phyloP scores from a whole-genome alignment of 305 asterid genomes.

The Fraxinus albicans region DNA sequence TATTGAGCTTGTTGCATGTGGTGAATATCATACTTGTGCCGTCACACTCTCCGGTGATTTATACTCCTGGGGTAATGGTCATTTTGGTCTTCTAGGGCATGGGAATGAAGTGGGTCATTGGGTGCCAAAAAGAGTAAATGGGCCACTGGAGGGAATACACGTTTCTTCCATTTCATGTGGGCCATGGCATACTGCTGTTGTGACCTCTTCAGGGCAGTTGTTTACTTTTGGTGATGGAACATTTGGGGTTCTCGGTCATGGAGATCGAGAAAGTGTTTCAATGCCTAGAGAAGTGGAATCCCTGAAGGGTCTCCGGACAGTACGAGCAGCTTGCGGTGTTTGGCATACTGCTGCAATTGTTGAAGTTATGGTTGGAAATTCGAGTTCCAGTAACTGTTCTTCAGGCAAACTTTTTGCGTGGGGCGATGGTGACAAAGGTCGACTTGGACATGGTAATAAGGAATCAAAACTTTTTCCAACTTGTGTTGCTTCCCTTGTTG shows the following conservation, averaged over 20 bases:
- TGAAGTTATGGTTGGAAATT: constrained; percentile 84
- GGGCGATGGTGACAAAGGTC: constrained; percentile 90
- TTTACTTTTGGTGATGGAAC: constrained; percentile 92
- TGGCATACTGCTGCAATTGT: constrained; percentile 98
- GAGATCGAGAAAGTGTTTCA: constrained; percentile 64
- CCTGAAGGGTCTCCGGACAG: constrained; percentile 84
- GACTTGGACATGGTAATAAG: constrained; percentile 84
- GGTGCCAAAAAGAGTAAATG: constrained; percentile 80
- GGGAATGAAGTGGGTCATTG: constrained; percentile 90
- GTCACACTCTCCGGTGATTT: constrained; percentile 86
- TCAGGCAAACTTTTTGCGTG: constrained; percentile 87
- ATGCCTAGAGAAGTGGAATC: constrained; percentile 86
- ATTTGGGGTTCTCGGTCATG: constrained; percentile 93
- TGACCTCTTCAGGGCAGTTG: constrained; percentile 88
- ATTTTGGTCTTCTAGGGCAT: constrained; percentile 84
- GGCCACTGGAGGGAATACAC: constrained; percentile 80
- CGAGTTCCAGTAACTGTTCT: constrained; percentile 80
- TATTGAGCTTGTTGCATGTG: constrained; percentile 86
- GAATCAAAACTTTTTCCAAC: constrained; percentile 83
- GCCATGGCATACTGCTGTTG: constrained; percentile 95
- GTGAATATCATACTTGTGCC: constrained; percentile 84
- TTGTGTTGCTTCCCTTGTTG: constrained; percentile 86
- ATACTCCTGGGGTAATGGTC: constrained; percentile 96
- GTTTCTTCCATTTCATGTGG: constrained; percentile 87
- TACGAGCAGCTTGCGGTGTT: constrained; percentile 81